These are phyloP conservation scores for Quercus lobata DNA, from an alignment of 331 rosid species.

Conservation along the genomic window DNA sequence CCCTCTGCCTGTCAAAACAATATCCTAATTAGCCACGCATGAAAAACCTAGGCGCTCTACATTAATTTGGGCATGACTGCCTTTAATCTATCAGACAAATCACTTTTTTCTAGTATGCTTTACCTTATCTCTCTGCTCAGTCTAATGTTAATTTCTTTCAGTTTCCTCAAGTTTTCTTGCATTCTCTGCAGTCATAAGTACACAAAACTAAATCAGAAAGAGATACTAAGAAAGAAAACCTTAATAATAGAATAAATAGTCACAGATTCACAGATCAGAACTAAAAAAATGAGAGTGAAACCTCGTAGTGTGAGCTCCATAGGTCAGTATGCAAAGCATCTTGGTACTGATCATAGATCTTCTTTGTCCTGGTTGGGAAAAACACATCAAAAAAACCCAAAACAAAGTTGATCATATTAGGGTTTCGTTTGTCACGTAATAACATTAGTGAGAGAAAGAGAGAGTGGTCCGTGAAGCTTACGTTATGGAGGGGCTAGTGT, in stretches of 20 bases:
- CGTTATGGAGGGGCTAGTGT: slow-evolving; percentile 46
- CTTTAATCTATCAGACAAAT: neutral
- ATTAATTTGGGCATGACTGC: neutral
- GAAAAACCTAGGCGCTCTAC: neutral
- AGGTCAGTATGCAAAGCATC: slow-evolving; percentile 45
- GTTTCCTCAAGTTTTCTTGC: slow-evolving; percentile 55
- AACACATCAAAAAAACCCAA: neutral
- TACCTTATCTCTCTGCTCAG: slow-evolving; percentile 78
- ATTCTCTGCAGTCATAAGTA: slow-evolving; percentile 39
- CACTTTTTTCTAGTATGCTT: neutral
- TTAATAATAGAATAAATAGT: neutral
- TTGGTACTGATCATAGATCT: slow-evolving; percentile 67
- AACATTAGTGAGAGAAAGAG: neutral
- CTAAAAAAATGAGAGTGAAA: slow-evolving; percentile 10
- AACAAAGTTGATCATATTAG: neutral
- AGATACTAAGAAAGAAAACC: neutral
- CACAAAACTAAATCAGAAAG: neutral
- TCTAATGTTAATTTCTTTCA: slow-evolving; percentile 54
- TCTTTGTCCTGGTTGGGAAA: slow-evolving; percentile 48
- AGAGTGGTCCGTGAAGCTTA: neutral
- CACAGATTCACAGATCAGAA: neutral
- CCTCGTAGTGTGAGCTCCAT: slow-evolving; percentile 79
- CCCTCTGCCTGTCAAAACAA: slow-evolving; percentile 55
- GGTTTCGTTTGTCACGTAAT: neutral
- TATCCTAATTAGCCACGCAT: neutral